Conservation (phyloP, 2,329 filamentous ascomycete species). For the Penicillium corylophilum region DNA sequence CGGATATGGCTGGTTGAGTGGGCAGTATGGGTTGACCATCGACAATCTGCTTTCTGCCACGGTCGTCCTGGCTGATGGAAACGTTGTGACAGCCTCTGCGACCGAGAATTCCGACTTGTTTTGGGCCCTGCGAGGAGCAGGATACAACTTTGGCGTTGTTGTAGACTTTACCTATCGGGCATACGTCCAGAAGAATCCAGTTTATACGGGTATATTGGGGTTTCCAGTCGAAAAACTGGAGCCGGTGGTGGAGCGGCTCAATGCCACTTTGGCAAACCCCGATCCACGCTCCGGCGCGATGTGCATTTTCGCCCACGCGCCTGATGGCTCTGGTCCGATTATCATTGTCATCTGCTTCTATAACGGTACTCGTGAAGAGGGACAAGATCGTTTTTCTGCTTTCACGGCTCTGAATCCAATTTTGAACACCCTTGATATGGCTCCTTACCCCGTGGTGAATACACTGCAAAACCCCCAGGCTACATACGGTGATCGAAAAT, state of each 20-base stretch:
- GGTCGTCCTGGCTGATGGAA: conserved; percentile 44
- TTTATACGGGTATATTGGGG: conserved; percentile 36
- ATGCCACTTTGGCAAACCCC: conserved; percentile 55
- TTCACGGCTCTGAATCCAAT: conserved; percentile 41
- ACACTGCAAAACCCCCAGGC: conserved; percentile 38
- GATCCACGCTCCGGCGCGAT: conserved; percentile 53
- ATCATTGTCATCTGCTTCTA: conserved; percentile 35
- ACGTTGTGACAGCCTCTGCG: conserved; percentile 40
- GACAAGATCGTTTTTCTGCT: conserved; percentile 34
- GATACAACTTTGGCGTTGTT: conserved; percentile 48
- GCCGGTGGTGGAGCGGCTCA: conserved; percentile 21
- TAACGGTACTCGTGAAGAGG: conserved; percentile 40
- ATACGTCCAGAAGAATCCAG: conserved; percentile 32
- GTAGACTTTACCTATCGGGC: conserved; percentile 46
- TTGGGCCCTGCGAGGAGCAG: conserved; percentile 49
- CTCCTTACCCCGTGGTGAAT: conserved; percentile 47
- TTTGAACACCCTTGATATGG: conserved; percentile 38
- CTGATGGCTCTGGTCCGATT: conserved; percentile 31
- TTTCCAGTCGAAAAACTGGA: conserved; percentile 28
- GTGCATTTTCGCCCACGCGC: conserved; percentile 30
- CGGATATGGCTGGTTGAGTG: conserved; percentile 59
- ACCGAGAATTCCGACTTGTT: conserved; percentile 50
- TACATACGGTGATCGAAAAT: conserved; percentile 40
- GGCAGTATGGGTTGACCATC: conserved; percentile 55
- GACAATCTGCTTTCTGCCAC: conserved; percentile 48